Conservation (phyloP, 305 asterid genomes). For the Euphrasia arctica region DNA sequence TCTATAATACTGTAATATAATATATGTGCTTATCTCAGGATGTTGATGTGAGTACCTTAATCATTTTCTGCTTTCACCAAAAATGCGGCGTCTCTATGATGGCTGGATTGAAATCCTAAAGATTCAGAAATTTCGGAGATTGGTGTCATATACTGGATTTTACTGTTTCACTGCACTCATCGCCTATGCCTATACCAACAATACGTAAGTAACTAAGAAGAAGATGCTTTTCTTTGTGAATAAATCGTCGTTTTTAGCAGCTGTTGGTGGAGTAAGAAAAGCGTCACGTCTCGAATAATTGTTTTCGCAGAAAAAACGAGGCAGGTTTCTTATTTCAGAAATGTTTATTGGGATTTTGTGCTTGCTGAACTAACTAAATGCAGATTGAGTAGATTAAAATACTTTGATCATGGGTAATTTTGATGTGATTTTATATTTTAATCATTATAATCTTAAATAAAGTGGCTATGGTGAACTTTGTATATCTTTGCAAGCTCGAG, state of each 20-base stretch:
- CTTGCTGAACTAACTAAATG: neutral
- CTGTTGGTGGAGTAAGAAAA: conserved; percentile 1
- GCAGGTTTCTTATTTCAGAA: neutral
- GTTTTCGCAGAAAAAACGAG: neutral
- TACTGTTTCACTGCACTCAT: conserved; percentile 56
- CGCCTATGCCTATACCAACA: conserved; percentile 72
- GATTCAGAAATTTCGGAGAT: conserved; percentile 86
- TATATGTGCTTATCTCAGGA: conserved; percentile 21
- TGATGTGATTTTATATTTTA: neutral
- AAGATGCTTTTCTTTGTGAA: neutral
- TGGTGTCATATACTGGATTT: conserved; percentile 73
- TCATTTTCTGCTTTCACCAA: conserved; percentile 4
- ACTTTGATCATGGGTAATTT: conserved; percentile 6
- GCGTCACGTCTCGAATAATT: neutral
- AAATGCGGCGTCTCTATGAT: conserved; percentile 46
- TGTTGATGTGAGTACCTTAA: conserved; percentile 12
- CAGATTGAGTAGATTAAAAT: neutral
- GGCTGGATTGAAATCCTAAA: conserved; percentile 64
- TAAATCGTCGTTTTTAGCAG: conserved; percentile 5
- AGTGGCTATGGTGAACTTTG: neutral
- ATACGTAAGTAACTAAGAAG: conserved; percentile 53
- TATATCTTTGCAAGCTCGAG: neutral
- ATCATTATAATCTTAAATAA: neutral
- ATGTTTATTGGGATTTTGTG: neutral
- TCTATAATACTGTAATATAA: neutral